phyloP scores from a whole-genome alignment of 108 stramenopile species.

The Cyclostephanos invisitatus region DNA sequence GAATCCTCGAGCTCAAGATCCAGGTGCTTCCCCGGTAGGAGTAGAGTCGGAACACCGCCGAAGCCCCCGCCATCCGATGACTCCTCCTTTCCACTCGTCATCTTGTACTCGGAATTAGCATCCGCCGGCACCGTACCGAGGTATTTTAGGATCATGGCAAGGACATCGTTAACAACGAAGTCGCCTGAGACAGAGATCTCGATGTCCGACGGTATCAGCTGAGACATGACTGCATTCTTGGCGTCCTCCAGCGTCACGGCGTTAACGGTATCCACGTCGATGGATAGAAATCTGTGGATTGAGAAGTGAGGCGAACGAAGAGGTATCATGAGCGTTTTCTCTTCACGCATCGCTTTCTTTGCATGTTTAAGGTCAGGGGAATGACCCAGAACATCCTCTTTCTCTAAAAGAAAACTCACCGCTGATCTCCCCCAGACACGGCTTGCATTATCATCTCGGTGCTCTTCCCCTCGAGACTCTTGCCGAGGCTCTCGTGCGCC shows the following conservation, averaged over 20 bases:
- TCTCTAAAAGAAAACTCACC: slow-evolving; percentile 57
- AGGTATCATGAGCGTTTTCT: slow-evolving; percentile 3
- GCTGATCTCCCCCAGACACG: slow-evolving; percentile 70
- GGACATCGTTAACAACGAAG: slow-evolving; percentile 87
- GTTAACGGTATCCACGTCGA: slow-evolving; percentile 85
- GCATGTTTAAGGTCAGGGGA: not conserved
- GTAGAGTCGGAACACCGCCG: slow-evolving; percentile 64
- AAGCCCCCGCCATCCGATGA: slow-evolving; percentile 25
- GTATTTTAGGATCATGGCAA: slow-evolving; percentile 91
- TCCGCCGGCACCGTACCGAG: slow-evolving; percentile 91
- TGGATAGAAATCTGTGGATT: slow-evolving; percentile 77
- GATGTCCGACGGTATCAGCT: slow-evolving; percentile 81
- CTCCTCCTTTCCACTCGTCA: slow-evolving; percentile 13
- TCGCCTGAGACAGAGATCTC: slow-evolving; percentile 97
- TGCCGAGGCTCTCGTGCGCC: slow-evolving; percentile 81
- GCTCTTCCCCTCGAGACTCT: slow-evolving; percentile 85
- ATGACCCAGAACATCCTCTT: slow-evolving; percentile 15
- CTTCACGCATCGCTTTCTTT: not conserved
- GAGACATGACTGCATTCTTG: slow-evolving; percentile 88
- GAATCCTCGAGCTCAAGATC: slow-evolving; percentile 93
- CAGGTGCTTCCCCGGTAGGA: slow-evolving; percentile 70
- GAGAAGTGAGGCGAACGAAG: not conserved
- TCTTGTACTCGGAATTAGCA: slow-evolving; percentile 70
- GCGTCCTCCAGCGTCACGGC: slow-evolving; percentile 86
- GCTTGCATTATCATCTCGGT: slow-evolving; percentile 84